These are phyloP conservation scores for Xylaria arbuscula DNA, from an alignment of 2,329 filamentous ascomycete species.

Conservation along the genomic window DNA sequence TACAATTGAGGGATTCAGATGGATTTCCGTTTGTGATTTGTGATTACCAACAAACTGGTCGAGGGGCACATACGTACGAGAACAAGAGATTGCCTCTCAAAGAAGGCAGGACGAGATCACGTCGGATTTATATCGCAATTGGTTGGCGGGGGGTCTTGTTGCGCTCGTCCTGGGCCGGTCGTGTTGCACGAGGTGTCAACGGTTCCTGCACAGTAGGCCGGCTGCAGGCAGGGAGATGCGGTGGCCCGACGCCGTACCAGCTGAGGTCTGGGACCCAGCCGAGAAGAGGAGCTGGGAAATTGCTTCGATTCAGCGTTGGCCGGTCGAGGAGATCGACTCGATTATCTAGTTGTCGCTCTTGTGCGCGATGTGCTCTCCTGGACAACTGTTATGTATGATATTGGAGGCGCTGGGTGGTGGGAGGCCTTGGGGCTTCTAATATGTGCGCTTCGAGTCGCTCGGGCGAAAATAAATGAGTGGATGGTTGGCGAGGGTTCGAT, in stretches of 20 bases:
- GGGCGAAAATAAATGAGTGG: constrained; percentile 13
- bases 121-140: constrained; percentile 12
- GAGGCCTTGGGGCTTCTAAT: constrained; percentile 4
- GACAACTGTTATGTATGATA: constrained; percentile 2
- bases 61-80: constrained; percentile 20
- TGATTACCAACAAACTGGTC: constrained; percentile 31
- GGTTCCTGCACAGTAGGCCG: constrained; percentile 48
- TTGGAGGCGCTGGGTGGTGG: not conserved
- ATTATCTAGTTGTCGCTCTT: not conserved
- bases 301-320: not conserved
- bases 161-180: constrained; percentile 26
- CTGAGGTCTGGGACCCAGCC: constrained; percentile 15
- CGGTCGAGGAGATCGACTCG: not conserved
- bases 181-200: constrained; percentile 40
- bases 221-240: constrained; percentile 43
- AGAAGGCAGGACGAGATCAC: not conserved
- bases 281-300: constrained; percentile 21
- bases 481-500: constrained; percentile 10
- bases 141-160: constrained; percentile 5
- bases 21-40: constrained; percentile 20
- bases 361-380: not conserved
- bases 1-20: constrained; percentile 15
- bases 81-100: constrained; percentile 9
- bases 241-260: constrained; percentile 43
- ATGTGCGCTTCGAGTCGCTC: constrained; percentile 9